Conservation (phyloP, 225 moss, liverwort and hornwort genomes). For the Neckera pumila region DNA sequence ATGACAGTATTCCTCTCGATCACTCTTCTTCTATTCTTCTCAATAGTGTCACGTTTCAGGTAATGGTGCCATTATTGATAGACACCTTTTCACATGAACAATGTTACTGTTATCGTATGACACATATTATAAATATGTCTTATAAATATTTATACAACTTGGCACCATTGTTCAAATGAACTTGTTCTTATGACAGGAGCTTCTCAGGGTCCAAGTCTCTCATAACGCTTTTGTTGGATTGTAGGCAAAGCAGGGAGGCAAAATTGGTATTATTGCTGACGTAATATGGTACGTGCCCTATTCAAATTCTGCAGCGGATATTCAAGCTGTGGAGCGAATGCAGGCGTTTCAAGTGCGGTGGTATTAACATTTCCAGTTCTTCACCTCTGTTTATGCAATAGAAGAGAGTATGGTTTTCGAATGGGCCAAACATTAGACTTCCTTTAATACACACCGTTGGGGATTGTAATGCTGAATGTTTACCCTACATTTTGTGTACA, state of each 20-base stretch:
- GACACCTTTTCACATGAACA: too few relatives aligned
- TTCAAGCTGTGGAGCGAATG: conserved; percentile 20
- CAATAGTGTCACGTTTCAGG: not conserved
- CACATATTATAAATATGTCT: not conserved
- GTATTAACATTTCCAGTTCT: not conserved
- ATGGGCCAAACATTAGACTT: not conserved
- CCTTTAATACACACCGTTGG: not conserved
- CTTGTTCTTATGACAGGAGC: not conserved
- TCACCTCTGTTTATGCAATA: not conserved
- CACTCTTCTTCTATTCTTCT: not conserved
- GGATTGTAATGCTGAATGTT: not conserved
- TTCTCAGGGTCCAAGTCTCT: not conserved
- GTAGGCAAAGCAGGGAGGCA: conserved; percentile 21
- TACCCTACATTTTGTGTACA: too few relatives aligned
- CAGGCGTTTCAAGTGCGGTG: conserved; percentile 24
- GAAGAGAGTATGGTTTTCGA: not conserved
- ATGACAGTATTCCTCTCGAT: not conserved
- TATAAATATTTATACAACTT: not conserved
- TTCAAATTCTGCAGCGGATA: conserved; percentile 18
- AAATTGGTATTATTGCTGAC: conserved; percentile 24
- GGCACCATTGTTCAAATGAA: not conserved
- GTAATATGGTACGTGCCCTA: conserved; percentile 18
- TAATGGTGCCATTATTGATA: not conserved
- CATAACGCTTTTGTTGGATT: not conserved
- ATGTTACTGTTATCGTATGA: not conserved